These are phyloP conservation scores for Aspergillus conjunctus DNA, from an alignment of 495 filamentous ascomycete species.

Conservation along the genomic window DNA sequence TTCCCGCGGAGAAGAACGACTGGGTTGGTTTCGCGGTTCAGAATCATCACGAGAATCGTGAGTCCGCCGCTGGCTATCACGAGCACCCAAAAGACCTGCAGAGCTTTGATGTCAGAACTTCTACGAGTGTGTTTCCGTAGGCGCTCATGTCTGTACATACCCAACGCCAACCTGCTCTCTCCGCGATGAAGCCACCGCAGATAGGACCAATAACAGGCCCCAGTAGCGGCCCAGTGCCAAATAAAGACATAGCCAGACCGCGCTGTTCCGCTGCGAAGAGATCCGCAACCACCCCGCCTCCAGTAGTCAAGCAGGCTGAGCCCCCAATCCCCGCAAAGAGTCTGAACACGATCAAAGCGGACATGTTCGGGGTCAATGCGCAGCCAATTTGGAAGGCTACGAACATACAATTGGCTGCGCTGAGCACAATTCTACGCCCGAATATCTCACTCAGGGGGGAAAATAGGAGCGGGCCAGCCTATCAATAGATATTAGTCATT, in stretches of 20 bases:
- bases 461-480: conserved; percentile 11
- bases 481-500: no score
- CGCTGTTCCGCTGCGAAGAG: conserved; percentile 51
- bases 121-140: no score
- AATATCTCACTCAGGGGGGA: conserved; percentile 53
- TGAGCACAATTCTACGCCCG: conserved; percentile 54
- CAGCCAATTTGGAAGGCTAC: conserved; percentile 54
- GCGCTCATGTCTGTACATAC: conserved; percentile 32
- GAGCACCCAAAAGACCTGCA: conserved; percentile 50
- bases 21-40: conserved; percentile 56
- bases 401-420: conserved; percentile 54
- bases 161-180: conserved; percentile 57
- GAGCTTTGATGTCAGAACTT: no score
- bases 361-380: conserved; percentile 48
- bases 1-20: conserved; percentile 55
- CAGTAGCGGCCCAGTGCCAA: conserved; percentile 37
- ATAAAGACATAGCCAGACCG: conserved; percentile 42
- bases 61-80: conserved; percentile 48
- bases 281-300: conserved; percentile 58
- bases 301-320: conserved; percentile 52
- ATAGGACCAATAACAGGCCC: conserved; percentile 55
- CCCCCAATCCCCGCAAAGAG: conserved; percentile 54
- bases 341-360: conserved; percentile 53
- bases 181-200: conserved; percentile 52
- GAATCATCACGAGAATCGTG: conserved; percentile 34